These are phyloP conservation scores for Colletotrichum sp. DNA, from an alignment of 2,329 filamentous ascomycete genomes.

Conservation along the genomic window DNA sequence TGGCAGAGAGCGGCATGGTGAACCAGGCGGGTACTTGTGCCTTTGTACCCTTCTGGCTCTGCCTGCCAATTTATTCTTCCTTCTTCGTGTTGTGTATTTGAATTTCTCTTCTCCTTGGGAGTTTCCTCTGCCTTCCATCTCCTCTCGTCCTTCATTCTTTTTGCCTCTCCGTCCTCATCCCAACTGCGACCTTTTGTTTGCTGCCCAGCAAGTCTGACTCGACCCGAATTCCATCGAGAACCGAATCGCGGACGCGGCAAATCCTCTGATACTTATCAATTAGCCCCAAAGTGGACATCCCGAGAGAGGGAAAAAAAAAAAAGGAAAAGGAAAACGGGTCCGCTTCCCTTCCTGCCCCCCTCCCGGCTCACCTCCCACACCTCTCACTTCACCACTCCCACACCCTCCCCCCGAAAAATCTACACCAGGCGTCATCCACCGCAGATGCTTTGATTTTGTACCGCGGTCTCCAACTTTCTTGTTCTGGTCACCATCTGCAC, in stretches of 20 bases:
- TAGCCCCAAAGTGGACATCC: conserved; percentile 8
- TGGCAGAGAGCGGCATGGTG: neutral
- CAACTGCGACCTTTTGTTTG: neutral
- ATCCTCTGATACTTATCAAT: conserved; percentile 12
- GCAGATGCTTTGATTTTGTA: conserved; percentile 17
- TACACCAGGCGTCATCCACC: conserved; percentile 5
- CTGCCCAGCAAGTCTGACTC: neutral
- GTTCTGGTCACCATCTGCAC: neutral
- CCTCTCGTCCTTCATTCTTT: conserved; percentile 2
- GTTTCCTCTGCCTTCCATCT: neutral
- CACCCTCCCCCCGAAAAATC: conserved; percentile 2
- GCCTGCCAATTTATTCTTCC: conserved; percentile 19
- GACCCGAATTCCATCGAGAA: conserved; percentile 21
- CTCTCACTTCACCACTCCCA: neutral
- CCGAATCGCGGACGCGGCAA: conserved; percentile 6
- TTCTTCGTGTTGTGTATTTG: conserved; percentile 1
- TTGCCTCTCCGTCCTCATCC: conserved; percentile 20
- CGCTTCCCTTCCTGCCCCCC: neutral
- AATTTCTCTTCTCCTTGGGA: conserved; percentile 7
- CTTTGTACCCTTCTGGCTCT: neutral
- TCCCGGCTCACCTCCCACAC: neutral
- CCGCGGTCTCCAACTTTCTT: conserved; percentile 19
- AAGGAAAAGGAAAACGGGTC: conserved; percentile 6
- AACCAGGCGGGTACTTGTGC: neutral
- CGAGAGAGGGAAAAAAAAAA: neutral